Base-by-base conservation (phyloP, 2,329 filamentous ascomycete species). In the Davidsoniella eucalypti region DNA sequence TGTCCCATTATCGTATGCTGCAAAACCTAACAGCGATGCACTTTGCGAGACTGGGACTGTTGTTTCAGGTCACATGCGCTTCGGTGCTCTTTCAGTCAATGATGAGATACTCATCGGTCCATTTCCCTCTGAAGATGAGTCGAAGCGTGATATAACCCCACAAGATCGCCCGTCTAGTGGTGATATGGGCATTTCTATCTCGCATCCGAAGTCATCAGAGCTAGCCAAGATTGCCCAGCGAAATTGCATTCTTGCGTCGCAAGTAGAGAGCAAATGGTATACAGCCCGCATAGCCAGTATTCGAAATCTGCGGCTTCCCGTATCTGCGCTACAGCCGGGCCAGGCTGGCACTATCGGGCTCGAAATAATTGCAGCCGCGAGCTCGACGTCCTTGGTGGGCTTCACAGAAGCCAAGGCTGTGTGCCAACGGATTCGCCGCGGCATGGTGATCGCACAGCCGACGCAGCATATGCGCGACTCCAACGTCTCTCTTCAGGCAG, bases 261-360 rank as follows among this genome's bases (percentile, higher is more conserved):
- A 68, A 2, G 69, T 66, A 58, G 76, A 71, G 56, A 76, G 71
- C 14, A 81, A 86, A 63, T 96, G 90, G 90, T 79, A 85, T 55
- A 72, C 72, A 21, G 87, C 90, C 5, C 80, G 75, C 41, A 78
- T 96, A 49, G 80, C 85, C 42, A 96, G 88, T 57, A 80, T 95
- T 41, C 82, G 90, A 18, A 94, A 94, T 57, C 69, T 98, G 7
- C 78, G 90, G 4, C 69, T 95, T 2, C 86, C 90, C 0, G 87
- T 95, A 0, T 77, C 78, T 44, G 77, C 73, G 0, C 71, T 96
- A 6, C 73, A 80, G 47, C 73, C 80, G 14, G 87, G 86, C 8
- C 90, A 98, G 64, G 87, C 90, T 5, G 92, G 90, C 1, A 95
- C 88, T 0, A 75, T 98, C 49, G 90, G 88, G 0, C 69, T 96